phyloP scores from a whole-genome alignment of 1,284 basidiomycete species.

The Ceratobasidium sp. region DNA sequence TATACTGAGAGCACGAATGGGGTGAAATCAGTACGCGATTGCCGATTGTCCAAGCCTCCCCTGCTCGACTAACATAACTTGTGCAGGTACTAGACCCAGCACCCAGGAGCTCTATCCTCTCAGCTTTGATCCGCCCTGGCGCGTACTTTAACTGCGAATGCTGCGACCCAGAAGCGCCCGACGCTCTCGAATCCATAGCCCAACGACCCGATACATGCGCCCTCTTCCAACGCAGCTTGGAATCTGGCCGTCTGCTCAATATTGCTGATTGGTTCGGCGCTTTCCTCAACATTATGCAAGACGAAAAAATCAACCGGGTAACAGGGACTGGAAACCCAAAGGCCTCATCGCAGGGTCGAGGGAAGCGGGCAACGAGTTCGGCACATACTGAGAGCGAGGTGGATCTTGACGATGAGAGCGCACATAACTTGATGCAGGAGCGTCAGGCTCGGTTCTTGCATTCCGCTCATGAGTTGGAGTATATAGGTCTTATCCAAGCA shows the following conservation, averaged over 20 bases:
- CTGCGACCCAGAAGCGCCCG: constrained; percentile 36
- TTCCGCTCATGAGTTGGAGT: constrained; percentile 82
- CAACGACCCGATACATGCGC: constrained; percentile 73
- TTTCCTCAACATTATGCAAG: constrained; percentile 69
- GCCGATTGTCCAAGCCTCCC: background rate
- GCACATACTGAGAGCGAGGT: constrained; percentile 52
- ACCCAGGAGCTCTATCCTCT: constrained; percentile 32
- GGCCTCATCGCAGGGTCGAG: constrained; percentile 48
- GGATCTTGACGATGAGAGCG: constrained; percentile 57
- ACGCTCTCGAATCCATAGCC: constrained; percentile 24
- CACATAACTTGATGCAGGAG: constrained; percentile 68
- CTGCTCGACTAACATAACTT: background rate
- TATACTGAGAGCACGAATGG: constrained; percentile 21
- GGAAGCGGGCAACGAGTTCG: constrained; percentile 48
- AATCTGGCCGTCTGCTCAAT: constrained; percentile 83
- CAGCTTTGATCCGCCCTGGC: constrained; percentile 32
- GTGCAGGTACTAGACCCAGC: constrained; percentile 28
- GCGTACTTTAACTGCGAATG: constrained; percentile 37
- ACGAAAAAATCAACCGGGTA: constrained; percentile 62
- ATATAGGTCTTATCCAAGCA: constrained; percentile 81
- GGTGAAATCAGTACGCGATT: constrained; percentile 21
- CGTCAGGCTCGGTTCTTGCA: constrained; percentile 82
- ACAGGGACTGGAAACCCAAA: constrained; percentile 20
- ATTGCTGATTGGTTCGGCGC: constrained; percentile 85
- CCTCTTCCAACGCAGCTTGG: constrained; percentile 78